Conservation (phyloP, 2,329 filamentous ascomycete genomes). For the Aspergillus floridensis region DNA sequence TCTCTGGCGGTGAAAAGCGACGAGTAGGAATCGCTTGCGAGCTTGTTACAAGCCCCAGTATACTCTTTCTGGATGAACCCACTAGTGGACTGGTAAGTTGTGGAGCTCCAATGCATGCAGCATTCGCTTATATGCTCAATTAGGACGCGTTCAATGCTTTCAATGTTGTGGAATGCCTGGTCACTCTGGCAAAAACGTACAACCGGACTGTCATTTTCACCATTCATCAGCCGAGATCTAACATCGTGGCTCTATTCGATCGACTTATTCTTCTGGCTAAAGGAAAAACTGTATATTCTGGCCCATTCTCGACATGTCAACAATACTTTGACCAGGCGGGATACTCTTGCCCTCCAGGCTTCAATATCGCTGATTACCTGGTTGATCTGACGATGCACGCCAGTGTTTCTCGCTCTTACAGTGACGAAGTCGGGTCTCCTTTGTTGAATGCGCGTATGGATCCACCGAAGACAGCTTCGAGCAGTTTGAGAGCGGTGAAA, state of each 20-base stretch:
- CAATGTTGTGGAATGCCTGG: slow-evolving; percentile 94
- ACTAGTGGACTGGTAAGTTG: slow-evolving; percentile 71
- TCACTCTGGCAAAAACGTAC: slow-evolving; percentile 91
- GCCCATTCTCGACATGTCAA: slow-evolving; percentile 84
- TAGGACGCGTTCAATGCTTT: slow-evolving; percentile 92
- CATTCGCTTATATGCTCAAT: slow-evolving; percentile 9
- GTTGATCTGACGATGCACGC: slow-evolving; percentile 98
- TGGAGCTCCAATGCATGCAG: too few species aligned
- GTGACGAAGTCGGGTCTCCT: slow-evolving; percentile 52
- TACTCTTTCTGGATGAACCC: slow-evolving; percentile 94
- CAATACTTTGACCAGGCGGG: slow-evolving; percentile 88
- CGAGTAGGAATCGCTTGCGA: slow-evolving; percentile 97
- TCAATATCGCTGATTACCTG: slow-evolving; percentile 98
- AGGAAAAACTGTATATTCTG: slow-evolving; percentile 89
- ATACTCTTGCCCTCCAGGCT: slow-evolving; percentile 89
- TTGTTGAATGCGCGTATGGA: slow-evolving; percentile 61
- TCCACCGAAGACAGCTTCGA: slow-evolving; percentile 69
- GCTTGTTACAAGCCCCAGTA: slow-evolving; percentile 93
- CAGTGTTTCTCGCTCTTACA: slow-evolving; percentile 55
- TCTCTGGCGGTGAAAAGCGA: slow-evolving; percentile 94
- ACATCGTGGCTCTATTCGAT: slow-evolving; percentile 96
- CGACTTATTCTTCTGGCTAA: slow-evolving; percentile 86
- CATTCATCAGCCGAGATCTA: slow-evolving; percentile 95
- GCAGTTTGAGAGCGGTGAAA: slow-evolving; percentile 84
- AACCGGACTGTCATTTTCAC: slow-evolving; percentile 97